phyloP scores from a whole-genome alignment of 257 asterid genomes.

The Solanum habrochaites region DNA sequence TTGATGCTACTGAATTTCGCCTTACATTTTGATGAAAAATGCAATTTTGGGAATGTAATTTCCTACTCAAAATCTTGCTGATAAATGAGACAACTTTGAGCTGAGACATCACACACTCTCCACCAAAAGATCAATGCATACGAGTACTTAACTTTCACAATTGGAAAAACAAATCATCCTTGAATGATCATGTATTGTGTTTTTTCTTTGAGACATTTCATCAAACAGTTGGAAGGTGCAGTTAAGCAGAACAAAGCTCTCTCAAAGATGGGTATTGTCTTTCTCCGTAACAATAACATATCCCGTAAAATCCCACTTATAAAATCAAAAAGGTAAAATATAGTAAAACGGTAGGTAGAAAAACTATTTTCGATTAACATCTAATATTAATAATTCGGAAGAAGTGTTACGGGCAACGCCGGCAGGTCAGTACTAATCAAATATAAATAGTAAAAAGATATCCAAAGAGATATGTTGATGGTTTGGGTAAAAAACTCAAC shows the following conservation, averaged over 20 bases:
- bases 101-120: background rate
- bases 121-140: background rate
- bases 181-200: background rate
- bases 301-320: too few species aligned
- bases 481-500: background rate
- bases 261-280: background rate
- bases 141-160: background rate
- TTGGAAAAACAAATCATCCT: background rate
- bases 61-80: background rate
- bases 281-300: background rate
- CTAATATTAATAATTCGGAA: background rate
- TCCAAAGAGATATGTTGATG: background rate
- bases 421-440: background rate
- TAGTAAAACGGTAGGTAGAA: accelerated
- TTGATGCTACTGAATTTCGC: background rate
- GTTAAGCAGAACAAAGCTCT: background rate
- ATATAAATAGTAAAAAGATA: background rate
- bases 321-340: too few species aligned
- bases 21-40: background rate
- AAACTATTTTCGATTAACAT: too few species aligned
- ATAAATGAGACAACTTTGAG: background rate
- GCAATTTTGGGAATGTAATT: background rate
- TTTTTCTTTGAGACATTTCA: conserved; percentile 26
- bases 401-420: background rate
- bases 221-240: conserved; percentile 31